Evolutionary conservation across 805 yeast genomes (phyloP).

Genomic region (Yarrowia osloensis): DNA sequence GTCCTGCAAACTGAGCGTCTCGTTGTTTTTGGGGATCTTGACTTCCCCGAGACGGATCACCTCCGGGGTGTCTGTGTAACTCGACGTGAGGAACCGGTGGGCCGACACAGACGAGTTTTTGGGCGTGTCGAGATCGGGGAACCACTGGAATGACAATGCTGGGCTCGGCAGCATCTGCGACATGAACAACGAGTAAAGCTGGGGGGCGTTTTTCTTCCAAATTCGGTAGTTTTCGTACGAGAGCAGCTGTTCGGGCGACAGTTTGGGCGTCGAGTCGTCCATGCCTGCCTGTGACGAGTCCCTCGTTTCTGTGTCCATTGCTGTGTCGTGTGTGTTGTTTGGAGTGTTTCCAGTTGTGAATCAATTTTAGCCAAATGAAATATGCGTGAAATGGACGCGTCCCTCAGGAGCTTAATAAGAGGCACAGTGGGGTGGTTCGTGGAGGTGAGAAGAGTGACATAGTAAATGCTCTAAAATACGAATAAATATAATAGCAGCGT

Average conservation of each 20-base stretch:
- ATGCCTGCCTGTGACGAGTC: not conserved
- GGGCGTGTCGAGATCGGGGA: conserved; percentile 50
- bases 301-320: conserved; percentile 9
- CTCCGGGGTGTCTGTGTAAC: conserved; percentile 14
- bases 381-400: conserved; percentile 6
- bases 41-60: conserved; percentile 16
- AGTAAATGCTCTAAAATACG: not conserved
- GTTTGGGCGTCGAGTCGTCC: not conserved
- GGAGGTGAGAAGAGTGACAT: not conserved
- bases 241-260: conserved; percentile 5
- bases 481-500: too few species aligned
- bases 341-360: not conserved
- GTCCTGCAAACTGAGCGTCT: conserved; percentile 15
- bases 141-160: conserved; percentile 59
- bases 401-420: not conserved
- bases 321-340: not conserved
- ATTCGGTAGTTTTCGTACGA: conserved; percentile 44
- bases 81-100: conserved; percentile 11
- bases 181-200: conserved; percentile 55
- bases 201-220: conserved; percentile 67
- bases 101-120: conserved; percentile 32
- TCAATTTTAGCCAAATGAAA: conserved; percentile 27
- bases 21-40: conserved; percentile 11
- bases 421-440: not conserved
- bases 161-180: conserved; percentile 66